Base-by-base conservation (phyloP, 1,284 basidiomycete species). In the Cutaneotrichosporon sp. region DNA sequence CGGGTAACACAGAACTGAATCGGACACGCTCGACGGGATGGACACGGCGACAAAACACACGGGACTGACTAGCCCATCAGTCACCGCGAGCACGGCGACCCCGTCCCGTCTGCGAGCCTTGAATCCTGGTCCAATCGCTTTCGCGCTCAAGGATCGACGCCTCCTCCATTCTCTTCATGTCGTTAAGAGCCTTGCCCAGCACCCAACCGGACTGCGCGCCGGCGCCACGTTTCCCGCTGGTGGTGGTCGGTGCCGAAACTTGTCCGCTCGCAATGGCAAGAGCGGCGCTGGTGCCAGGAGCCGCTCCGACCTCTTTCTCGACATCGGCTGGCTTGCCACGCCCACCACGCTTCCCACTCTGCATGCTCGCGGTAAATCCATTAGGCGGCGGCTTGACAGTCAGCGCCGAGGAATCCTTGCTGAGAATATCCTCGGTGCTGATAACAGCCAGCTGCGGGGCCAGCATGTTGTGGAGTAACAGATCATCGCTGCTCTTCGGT, bases 101-200 rank as follows among this genome's bases (percentile, higher is more conserved):
- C 26, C 70, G 53, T 7, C 68, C 66, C 1, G 43, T 37, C 22
- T 58, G 56, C 12, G 54, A 57, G 9, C 68, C 72, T 55, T 75
- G 67, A 48, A 74, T 72, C 46, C 74, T 66, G 9, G 70, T 71
- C 68, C 69, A 74, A 53, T 74, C 74, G 55, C 65, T 69, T 32
- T 73, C 72, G 42, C 66, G 64, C 58, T 73, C 71, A 25, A 74
- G 45, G 55, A 73, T 63, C 34, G 59, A 65, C 24, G 71, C 72
- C 39, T 65, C 62, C 35, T 70, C 70, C 70, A 74, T 72, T 59
- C 69, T 67, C 51, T 67, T 68, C 59, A 71, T 58, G 49, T 68
- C 67, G 38, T 70, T 71, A 50, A 75, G 51, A 54, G 67, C 68
- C 64, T 72, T 74, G 31, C 72, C 74, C 19, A 74, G 52, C 8